A percentile compares a stretch with the other conserved stretches of the same genome.
Evolutionary conservation across 148 eudicot genomes (phyloP).

Genomic region (Rhododendron molle): DNA sequence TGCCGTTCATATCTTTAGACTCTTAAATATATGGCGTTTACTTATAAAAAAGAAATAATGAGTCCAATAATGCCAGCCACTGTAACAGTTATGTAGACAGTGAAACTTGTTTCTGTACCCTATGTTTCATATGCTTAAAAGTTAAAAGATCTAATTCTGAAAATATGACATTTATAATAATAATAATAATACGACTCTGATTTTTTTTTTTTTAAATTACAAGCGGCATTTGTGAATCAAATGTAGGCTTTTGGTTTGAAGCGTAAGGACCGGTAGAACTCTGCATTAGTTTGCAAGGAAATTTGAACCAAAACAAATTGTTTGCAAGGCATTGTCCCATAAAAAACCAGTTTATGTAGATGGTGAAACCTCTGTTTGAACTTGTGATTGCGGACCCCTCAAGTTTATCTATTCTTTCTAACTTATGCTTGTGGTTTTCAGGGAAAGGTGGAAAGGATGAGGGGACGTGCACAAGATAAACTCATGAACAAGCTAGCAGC

Average conservation of each 20-base stretch:
- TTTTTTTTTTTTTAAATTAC: not conserved
- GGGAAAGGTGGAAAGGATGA: constrained; percentile 62
- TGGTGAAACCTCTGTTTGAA: not conserved
- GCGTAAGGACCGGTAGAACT: not conserved
- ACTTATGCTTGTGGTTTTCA: constrained; percentile 15
- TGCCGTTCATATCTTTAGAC: too few relatives aligned
- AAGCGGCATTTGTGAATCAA: not conserved
- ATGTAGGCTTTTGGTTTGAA: not conserved
- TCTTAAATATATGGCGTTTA: too few relatives aligned
- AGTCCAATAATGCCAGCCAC: not conserved
- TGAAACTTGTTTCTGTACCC: not conserved
- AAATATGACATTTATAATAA: not conserved
- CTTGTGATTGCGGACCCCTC: not conserved
- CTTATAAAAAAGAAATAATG: too few relatives aligned
- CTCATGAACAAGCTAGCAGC: constrained; percentile 52
- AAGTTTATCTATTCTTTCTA: not conserved
- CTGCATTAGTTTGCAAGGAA: not conserved
- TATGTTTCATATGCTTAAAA: not conserved
- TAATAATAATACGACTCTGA: not conserved
- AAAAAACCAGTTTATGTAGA: not conserved
- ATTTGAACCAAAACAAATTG: not conserved
- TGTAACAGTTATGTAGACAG: not conserved
- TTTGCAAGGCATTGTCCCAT: not conserved
- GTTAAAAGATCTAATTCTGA: not conserved
- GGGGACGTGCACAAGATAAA: constrained; percentile 52